Evolutionary conservation across 495 filamentous ascomycete genomes (phyloP).

Genomic region (Penicillium cosmopolitanum): DNA sequence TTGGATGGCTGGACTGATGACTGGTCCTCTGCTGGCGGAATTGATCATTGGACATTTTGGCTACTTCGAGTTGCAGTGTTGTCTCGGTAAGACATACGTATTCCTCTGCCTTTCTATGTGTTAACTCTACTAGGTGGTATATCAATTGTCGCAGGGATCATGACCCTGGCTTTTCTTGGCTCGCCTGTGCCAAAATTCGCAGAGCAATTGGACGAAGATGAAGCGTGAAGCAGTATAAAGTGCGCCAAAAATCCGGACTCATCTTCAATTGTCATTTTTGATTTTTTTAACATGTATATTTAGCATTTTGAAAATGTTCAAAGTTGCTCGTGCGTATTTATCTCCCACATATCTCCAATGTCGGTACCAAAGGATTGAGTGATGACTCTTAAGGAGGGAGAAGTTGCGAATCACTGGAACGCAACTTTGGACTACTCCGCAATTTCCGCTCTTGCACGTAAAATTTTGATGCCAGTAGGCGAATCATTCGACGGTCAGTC

Average conservation of each 20-base stretch:
- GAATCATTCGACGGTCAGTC: conserved; percentile 19
- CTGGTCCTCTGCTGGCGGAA: conserved; percentile 41
- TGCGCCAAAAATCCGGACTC: too few species aligned
- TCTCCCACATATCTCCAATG: neutral
- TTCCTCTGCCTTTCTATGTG: neutral
- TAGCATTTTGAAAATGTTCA: too few species aligned
- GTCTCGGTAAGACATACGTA: conserved; percentile 29
- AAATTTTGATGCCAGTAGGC: conserved; percentile 1
- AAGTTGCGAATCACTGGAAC: neutral
- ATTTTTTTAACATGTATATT: too few species aligned
- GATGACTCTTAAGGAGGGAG: conserved; percentile 4
- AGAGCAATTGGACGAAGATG: neutral
- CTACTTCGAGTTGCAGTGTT: conserved; percentile 38
- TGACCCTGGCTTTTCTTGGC: conserved; percentile 3
- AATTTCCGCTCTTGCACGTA: neutral
- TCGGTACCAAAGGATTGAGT: neutral
- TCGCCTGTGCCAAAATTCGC: conserved; percentile 3
- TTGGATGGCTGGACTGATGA: conserved; percentile 37
- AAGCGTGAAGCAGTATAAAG: too few species aligned
- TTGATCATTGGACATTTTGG: conserved; percentile 35
- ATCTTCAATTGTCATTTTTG: too few species aligned
- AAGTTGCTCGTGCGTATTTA: too few species aligned
- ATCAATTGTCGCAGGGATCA: conserved; percentile 6
- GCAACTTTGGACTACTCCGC: neutral
- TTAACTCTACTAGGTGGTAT: conserved; percentile 7